A percentile compares a stretch with the other conserved stretches of the same genome.
Conservation (phyloP, 2,329 filamentous ascomycete species). For the Cercospora beticola region DNA sequence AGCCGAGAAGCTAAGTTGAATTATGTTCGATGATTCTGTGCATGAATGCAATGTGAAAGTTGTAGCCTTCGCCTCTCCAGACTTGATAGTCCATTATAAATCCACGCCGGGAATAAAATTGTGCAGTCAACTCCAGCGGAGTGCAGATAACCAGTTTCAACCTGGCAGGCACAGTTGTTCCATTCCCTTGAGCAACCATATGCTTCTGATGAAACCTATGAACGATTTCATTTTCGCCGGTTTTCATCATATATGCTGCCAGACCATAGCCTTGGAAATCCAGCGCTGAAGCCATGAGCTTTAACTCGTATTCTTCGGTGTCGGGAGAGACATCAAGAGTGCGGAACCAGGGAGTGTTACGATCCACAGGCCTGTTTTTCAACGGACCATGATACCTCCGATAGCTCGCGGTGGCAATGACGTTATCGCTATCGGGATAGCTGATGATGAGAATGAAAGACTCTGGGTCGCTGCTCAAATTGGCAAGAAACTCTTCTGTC, state of each 20-base stretch:
- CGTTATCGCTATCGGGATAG: slow-evolving; percentile 1
- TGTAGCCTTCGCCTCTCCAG: slow-evolving; percentile 18
- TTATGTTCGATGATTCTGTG: slow-evolving; percentile 13
- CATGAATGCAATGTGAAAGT: slow-evolving; percentile 21
- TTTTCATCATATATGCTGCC: slow-evolving; percentile 18
- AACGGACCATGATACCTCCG: slow-evolving; percentile 16
- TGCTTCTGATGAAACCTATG: slow-evolving; percentile 1
- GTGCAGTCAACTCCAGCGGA: slow-evolving; percentile 15
- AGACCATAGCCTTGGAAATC: slow-evolving; percentile 17
- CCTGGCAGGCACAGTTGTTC: background rate
- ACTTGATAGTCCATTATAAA: slow-evolving; percentile 20
- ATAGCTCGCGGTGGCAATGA: slow-evolving; percentile 21
- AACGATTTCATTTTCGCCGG: slow-evolving; percentile 15
- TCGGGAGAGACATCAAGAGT: slow-evolving; percentile 8
- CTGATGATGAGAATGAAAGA: slow-evolving; percentile 20
- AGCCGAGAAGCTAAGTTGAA: background rate
- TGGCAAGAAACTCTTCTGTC: slow-evolving; percentile 15
- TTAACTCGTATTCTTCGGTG: slow-evolving; percentile 23
- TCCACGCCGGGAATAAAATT: slow-evolving; percentile 20
- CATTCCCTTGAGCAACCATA: background rate
- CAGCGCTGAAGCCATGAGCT: slow-evolving; percentile 18
- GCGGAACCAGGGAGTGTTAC: slow-evolving; percentile 14
- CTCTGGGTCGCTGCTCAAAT: slow-evolving; percentile 15
- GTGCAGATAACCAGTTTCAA: slow-evolving; percentile 21
- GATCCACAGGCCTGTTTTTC: background rate